phyloP scores from a whole-genome alignment of 106 monocot genomes.

The Xerophyta viscosa region DNA sequence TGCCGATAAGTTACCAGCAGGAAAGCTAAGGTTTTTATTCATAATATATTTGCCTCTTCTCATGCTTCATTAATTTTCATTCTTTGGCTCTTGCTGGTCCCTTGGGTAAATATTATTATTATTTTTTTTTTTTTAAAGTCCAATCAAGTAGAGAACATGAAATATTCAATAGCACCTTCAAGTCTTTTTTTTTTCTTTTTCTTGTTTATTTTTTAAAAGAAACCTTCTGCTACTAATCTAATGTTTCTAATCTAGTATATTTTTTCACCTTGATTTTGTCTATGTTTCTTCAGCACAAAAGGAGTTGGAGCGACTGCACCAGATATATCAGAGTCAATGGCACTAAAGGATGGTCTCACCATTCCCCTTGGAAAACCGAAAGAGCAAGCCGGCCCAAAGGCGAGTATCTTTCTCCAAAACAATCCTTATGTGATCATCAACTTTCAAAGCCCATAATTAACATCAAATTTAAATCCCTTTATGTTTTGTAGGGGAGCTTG shows the following conservation, averaged over 20 bases:
- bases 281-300: constrained; percentile 56
- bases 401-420: constrained; percentile 8
- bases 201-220: constrained; percentile 1
- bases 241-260: too few species aligned
- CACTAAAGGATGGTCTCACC: constrained; percentile 58
- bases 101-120: too few species aligned
- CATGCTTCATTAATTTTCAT: not conserved
- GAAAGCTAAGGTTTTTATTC: constrained; percentile 64
- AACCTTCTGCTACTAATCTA: not conserved
- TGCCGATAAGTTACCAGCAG: constrained; percentile 58
- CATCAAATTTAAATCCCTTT: not conserved
- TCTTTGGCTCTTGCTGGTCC: too few species aligned
- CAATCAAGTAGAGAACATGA: too few species aligned
- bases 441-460: too few species aligned
- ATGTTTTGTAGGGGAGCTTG: constrained; percentile 57
- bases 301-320: constrained; percentile 76
- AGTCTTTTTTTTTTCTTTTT: too few species aligned
- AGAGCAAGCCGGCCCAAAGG: constrained; percentile 28
- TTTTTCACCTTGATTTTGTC: not conserved
- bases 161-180: too few species aligned
- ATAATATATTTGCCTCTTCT: not conserved
- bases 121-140: too few species aligned
- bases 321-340: constrained; percentile 35
- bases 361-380: constrained; percentile 80
- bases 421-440: not conserved